Conservation (phyloP, 2,329 filamentous ascomycete species). For the Metarhizium robertsii region DNA sequence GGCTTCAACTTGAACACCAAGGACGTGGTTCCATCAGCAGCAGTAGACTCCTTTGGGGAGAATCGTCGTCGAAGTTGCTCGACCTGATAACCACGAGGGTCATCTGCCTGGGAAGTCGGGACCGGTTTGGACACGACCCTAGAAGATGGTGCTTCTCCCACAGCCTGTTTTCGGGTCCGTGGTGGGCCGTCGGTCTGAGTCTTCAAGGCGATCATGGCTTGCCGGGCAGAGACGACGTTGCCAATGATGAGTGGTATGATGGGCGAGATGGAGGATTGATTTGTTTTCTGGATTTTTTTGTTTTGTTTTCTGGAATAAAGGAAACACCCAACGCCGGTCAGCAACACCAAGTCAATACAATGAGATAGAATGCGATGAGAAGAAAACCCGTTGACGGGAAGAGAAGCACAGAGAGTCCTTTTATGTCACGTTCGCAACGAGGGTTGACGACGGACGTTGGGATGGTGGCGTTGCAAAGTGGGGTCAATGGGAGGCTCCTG, state of each 20-base stretch:
- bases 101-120: slow-evolving; percentile 51
- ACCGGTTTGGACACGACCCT: slow-evolving; percentile 56
- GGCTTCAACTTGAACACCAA: slow-evolving; percentile 58
- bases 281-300: not conserved
- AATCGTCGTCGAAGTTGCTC: slow-evolving; percentile 63
- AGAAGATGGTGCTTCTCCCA: slow-evolving; percentile 31
- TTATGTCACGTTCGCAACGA: not conserved
- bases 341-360: not conserved
- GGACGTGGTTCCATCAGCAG: slow-evolving; percentile 40
- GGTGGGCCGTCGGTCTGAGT: slow-evolving; percentile 18
- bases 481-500: not conserved
- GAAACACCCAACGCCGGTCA: not conserved
- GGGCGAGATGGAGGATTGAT: not conserved
- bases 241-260: not conserved
- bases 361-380: not conserved
- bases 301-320: not conserved
- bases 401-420: not conserved
- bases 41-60: slow-evolving; percentile 34
- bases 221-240: not conserved
- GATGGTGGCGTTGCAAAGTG: slow-evolving; percentile 4
- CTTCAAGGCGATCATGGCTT: slow-evolving; percentile 29
- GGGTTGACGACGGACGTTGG: not conserved
- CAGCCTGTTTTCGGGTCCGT: slow-evolving; percentile 33
- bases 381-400: not conserved
- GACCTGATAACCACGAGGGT: slow-evolving; percentile 67